Evolutionary conservation across 2,329 filamentous ascomycete species (phyloP).

Genomic region (Aureobasidium lini): DNA sequence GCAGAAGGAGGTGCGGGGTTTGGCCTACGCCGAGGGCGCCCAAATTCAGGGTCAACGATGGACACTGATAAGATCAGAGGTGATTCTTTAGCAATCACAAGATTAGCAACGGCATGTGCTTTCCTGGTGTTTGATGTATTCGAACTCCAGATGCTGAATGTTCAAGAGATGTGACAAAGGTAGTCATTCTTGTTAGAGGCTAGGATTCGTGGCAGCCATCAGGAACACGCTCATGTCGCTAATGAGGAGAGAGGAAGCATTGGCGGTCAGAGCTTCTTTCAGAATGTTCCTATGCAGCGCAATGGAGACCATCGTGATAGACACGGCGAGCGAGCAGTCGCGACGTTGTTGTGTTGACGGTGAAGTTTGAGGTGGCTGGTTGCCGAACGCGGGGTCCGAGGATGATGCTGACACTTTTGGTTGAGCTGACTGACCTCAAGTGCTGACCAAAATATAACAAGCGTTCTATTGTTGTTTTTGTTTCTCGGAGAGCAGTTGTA

Average conservation of each 20-base stretch:
- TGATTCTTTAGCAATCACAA: too few species aligned
- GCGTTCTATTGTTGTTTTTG: not conserved
- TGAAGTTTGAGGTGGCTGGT: not conserved
- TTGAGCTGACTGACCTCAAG: not conserved
- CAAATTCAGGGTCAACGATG: not conserved
- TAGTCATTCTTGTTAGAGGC: too few species aligned
- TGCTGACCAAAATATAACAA: too few species aligned
- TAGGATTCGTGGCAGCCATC: too few species aligned
- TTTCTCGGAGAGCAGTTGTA: not conserved
- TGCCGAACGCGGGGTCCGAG: not conserved
- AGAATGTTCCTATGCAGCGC: too few species aligned
- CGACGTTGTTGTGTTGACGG: not conserved
- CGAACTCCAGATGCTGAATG: too few species aligned
- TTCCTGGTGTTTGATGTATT: too few species aligned
- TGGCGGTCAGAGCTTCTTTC: too few species aligned
- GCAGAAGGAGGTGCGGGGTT: slow-evolving; percentile 5
- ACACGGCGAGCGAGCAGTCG: not conserved
- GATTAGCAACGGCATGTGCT: not conserved
- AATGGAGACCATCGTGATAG: not conserved
- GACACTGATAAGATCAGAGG: not conserved
- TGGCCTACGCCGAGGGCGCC: slow-evolving; percentile 3
- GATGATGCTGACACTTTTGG: slow-evolving; percentile 4
- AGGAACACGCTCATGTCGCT: too few species aligned
- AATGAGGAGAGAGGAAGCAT: too few species aligned
- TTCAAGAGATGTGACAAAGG: too few species aligned